These are phyloP conservation scores for Paramecium caudatum DNA, from an alignment of 73 alveolate species.

Conservation along the genomic window DNA sequence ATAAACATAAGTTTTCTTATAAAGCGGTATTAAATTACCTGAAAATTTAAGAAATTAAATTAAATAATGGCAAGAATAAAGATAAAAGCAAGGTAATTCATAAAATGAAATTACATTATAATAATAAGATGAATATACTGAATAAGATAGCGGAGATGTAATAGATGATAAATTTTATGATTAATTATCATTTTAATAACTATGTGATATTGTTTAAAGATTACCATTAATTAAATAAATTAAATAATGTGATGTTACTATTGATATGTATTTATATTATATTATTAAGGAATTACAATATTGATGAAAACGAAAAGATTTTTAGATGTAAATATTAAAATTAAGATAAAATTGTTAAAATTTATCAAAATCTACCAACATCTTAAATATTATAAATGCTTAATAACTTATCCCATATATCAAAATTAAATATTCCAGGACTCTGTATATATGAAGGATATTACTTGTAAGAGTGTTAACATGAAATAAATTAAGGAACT, in stretches of 20 bases:
- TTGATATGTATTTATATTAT: not conserved
- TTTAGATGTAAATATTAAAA: not conserved
- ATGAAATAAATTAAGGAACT: not conserved
- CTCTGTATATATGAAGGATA: conserved; percentile 27
- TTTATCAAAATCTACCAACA: not conserved
- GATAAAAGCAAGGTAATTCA: not conserved
- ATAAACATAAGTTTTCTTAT: not conserved
- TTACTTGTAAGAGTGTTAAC: conserved; percentile 4
- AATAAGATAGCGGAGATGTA: conserved; percentile 8
- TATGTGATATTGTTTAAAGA: not conserved
- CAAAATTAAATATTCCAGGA: not conserved
- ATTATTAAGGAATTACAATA: not conserved
- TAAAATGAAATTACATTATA: not conserved
- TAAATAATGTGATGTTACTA: not conserved
- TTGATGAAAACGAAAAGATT: not conserved
- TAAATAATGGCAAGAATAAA: not conserved
- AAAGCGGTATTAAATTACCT: conserved; percentile 33
- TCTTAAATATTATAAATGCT: not conserved
- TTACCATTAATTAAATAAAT: conserved; percentile 10
- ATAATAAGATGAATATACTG: not conserved
- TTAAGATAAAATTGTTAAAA: not conserved
- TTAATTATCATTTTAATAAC: not conserved
- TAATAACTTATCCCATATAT: not conserved
- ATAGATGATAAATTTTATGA: conserved; percentile 7
- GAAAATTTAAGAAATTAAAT: conserved; percentile 3